Evolutionary conservation across 23 red algal genomes (phyloP).

Genomic region (Agarophyton chilense): DNA sequence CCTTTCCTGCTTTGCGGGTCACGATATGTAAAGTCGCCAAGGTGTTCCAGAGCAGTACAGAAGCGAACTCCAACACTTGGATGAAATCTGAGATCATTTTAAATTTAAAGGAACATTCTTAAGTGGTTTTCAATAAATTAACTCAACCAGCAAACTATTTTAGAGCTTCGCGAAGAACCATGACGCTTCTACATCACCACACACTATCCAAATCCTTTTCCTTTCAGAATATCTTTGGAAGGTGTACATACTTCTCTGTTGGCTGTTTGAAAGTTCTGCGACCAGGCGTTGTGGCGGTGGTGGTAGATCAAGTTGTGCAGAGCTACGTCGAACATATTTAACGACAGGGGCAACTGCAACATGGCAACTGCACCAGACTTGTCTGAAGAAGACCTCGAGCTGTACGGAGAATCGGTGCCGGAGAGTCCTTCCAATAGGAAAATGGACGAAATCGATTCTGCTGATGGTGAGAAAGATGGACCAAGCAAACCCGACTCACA

Average conservation of each 20-base stretch:
- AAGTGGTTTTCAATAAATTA: not conserved
- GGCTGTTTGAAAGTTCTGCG: no score
- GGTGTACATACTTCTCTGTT: no score
- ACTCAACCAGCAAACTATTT: not conserved
- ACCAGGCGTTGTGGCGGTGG: no score
- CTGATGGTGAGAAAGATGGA: not conserved
- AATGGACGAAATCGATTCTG: not conserved
- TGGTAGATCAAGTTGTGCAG: not conserved
- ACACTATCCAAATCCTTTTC: no score
- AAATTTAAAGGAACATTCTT: no score
- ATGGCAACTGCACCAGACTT: constrained; percentile 15
- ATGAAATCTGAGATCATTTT: no score
- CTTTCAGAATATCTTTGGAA: no score
- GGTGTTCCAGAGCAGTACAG: no score
- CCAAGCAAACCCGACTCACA: not conserved
- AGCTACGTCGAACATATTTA: no score
- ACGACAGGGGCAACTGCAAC: not conserved
- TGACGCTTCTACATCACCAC: no score
- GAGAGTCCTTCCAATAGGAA: not conserved
- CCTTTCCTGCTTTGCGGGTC: not conserved
- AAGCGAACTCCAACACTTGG: no score
- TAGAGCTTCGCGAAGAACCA: not conserved
- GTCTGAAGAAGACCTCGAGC: constrained; percentile 17
- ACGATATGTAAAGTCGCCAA: no score
- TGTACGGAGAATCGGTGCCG: constrained; percentile 27